Evolutionary conservation across 495 filamentous ascomycete genomes (phyloP).

Genomic region (Tuber aestivum): DNA sequence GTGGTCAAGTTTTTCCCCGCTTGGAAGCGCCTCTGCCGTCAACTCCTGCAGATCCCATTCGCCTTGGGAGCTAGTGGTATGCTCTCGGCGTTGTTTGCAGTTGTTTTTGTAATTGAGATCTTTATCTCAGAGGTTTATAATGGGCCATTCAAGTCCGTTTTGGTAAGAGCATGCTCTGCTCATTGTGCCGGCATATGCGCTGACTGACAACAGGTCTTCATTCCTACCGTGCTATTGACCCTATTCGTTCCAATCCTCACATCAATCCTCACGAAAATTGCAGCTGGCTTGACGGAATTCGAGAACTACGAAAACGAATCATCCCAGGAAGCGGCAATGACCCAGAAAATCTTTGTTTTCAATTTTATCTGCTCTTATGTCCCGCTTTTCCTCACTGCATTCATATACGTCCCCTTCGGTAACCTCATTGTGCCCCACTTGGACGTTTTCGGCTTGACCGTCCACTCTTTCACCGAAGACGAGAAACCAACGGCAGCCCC

Average conservation of each 20-base stretch:
- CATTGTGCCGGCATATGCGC: constrained; percentile 18
- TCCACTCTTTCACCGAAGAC: constrained; percentile 61
- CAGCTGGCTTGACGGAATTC: constrained; percentile 70
- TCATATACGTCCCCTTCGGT: constrained; percentile 94
- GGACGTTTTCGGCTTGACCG: constrained; percentile 74
- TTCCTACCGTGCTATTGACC: constrained; percentile 83
- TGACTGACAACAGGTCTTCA: constrained; percentile 60
- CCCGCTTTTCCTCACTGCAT: constrained; percentile 84
- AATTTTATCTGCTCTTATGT: constrained; percentile 98
- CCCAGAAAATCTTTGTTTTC: constrained; percentile 85
- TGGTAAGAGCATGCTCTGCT: constrained; percentile 53
- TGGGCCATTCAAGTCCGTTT: constrained; percentile 75
- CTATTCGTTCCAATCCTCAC: constrained; percentile 71
- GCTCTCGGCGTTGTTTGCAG: constrained; percentile 74
- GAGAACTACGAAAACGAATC: constrained; percentile 77
- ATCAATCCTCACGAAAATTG: constrained; percentile 66
- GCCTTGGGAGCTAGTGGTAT: constrained; percentile 62
- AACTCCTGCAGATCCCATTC: constrained; percentile 85
- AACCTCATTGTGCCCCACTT: constrained; percentile 80
- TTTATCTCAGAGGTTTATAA: constrained; percentile 92
- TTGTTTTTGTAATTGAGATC: constrained; percentile 90
- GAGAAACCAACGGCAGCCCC: constrained; percentile 60
- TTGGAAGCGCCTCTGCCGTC: constrained; percentile 66
- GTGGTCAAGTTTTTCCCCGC: constrained; percentile 69
- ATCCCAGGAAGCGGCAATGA: constrained; percentile 70